Percentiles rank a stretch among this genome's conserved stretches.
phyloP scores from a whole-genome alignment of 2,329 filamentous ascomycete genomes.

The Periconia sp. region DNA sequence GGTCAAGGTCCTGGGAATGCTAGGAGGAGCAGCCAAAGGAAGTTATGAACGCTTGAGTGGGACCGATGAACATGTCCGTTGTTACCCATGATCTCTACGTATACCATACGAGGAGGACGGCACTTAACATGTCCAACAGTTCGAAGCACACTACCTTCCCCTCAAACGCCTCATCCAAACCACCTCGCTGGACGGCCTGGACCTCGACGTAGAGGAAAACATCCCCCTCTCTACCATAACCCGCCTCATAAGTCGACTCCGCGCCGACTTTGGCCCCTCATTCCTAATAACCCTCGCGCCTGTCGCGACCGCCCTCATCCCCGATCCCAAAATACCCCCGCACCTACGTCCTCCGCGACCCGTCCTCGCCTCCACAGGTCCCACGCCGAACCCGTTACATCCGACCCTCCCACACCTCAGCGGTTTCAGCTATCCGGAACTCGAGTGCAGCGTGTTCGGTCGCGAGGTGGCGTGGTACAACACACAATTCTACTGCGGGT shows the following conservation, averaged over 20 bases:
- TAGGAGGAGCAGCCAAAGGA: slow-evolving; percentile 81
- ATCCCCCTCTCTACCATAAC: slow-evolving; percentile 68
- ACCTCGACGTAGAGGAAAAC: slow-evolving; percentile 63
- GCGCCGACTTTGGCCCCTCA: slow-evolving; percentile 64
- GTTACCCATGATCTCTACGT: slow-evolving; percentile 2
- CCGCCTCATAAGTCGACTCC: slow-evolving; percentile 51
- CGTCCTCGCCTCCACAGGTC: slow-evolving; percentile 25
- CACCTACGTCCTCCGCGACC: slow-evolving; percentile 33
- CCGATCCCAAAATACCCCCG: slow-evolving; percentile 37
- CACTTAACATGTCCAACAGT: slow-evolving; percentile 45
- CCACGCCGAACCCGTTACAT: slow-evolving; percentile 36
- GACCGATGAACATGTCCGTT: slow-evolving; percentile 30
- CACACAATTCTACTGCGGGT: slow-evolving; percentile 90
- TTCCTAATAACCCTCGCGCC: slow-evolving; percentile 84
- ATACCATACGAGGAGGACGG: neutral
- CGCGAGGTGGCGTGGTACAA: slow-evolving; percentile 80
- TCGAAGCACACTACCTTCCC: slow-evolving; percentile 74
- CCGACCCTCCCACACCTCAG: slow-evolving; percentile 63
- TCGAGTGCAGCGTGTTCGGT: slow-evolving; percentile 57
- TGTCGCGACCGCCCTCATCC: slow-evolving; percentile 73
- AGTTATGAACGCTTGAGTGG: slow-evolving; percentile 59
- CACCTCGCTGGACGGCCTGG: slow-evolving; percentile 47
- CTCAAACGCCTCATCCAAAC: slow-evolving; percentile 65
- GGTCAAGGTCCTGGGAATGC: slow-evolving; percentile 81
- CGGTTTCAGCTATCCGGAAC: slow-evolving; percentile 76